These are phyloP conservation scores for Exophiala alcalophila DNA, from an alignment of 2,329 filamentous ascomycete genomes.

Conservation along the genomic window DNA sequence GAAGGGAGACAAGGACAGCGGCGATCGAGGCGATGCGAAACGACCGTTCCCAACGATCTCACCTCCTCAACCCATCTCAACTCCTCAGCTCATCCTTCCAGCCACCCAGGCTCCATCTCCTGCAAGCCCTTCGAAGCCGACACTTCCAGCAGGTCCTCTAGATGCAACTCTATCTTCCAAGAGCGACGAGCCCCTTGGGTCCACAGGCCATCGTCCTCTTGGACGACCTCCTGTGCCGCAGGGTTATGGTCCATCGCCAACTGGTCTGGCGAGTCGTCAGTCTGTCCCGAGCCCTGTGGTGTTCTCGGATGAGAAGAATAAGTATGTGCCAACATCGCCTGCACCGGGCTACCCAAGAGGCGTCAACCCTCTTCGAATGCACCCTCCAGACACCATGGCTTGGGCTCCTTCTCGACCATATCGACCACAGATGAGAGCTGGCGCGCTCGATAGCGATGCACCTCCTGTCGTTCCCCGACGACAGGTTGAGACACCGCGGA, in stretches of 20 bases:
- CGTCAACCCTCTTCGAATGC: conserved; percentile 27
- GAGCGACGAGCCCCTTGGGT: too few relatives aligned
- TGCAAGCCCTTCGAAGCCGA: conserved; percentile 3
- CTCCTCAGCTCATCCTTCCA: neutral
- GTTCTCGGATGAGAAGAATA: conserved; percentile 20
- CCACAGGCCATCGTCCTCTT: neutral
- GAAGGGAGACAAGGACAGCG: conserved; percentile 9
- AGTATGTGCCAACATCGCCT: conserved; percentile 17
- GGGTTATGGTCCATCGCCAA: neutral
- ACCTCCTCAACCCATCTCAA: neutral
- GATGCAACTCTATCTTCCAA: neutral
- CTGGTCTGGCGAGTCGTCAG: neutral
- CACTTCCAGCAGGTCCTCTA: conserved; percentile 1
- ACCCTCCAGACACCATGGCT: conserved; percentile 23
- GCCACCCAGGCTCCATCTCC: neutral
- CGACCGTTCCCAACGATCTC: conserved; percentile 5
- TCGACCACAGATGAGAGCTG: neutral
- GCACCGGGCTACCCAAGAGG: conserved; percentile 9
- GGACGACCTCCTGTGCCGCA: neutral
- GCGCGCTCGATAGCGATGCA: neutral
- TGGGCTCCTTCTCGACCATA: conserved; percentile 3
- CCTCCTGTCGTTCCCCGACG: neutral
- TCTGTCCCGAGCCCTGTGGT: conserved; percentile 12
- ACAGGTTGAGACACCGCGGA: conserved; percentile 3
- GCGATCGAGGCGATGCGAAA: conserved; percentile 1